Base-by-base conservation (phyloP, 495 filamentous ascomycete genomes). In the Astrocystis sublimbata region DNA sequence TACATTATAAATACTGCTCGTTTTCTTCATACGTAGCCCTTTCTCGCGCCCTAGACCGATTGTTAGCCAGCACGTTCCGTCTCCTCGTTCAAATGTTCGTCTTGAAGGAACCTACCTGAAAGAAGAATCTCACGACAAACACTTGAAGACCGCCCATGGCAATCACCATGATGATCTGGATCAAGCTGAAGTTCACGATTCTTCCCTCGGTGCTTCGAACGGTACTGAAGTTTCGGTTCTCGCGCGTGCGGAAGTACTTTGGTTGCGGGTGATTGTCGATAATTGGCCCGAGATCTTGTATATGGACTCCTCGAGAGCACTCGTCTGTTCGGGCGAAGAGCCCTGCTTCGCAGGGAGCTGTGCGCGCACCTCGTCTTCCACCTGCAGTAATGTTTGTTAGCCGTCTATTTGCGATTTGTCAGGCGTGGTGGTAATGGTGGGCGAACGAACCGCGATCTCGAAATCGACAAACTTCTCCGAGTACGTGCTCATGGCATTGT, bases 161-260 rank as follows among this genome's bases (percentile, higher is more conserved):
- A 64, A 98, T 84, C 84, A 98, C 94, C 85, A 98, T 86, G 62
- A 86, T 78, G 63, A 88, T 87, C 79, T 99, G 96, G 60, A 97
- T 89, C 47, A 99, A 81, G 69, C 91, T 96, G 78, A 99, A 97
- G 74, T 97, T 97, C 78, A 97, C 93, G 66, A 99, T 98, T 45
- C 96, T 83, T 65, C 82, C 84, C 80, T 99, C 96, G 30, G 96
- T 99, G 76, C 92, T 96, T 72, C 92, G 83, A 56, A 99, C 96
- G 5, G 96, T 99, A 76, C 91, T 96, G 78, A 98, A 96, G 75
- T 99, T 99, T 47, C 96, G 86, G 81, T 99, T 98, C 81, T 99
- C 96, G 64, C 96, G 87, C 2, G 96, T 99, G 33, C 96, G 90
- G 88, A 99, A 99, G 79, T 98, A 98, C 73, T 98, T 98, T 99